These are phyloP conservation scores for Lotus japonicus DNA, from an alignment of 306 rosid genomes.

Conservation along the genomic window DNA sequence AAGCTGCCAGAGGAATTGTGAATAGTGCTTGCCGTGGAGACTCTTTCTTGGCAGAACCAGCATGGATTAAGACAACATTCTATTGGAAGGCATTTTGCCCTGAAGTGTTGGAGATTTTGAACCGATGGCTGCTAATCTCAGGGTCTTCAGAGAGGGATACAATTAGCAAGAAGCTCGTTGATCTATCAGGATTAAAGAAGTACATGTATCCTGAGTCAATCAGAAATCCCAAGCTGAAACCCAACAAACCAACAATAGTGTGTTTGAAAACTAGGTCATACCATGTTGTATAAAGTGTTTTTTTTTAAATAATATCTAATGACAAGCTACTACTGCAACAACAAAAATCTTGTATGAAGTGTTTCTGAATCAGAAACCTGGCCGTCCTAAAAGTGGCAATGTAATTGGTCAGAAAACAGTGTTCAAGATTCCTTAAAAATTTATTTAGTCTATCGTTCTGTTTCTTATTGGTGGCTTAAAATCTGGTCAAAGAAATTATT, in stretches of 20 bases:
- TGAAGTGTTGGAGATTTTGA: constrained; percentile 32
- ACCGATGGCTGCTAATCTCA: constrained; percentile 21
- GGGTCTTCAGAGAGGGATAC: constrained; percentile 34
- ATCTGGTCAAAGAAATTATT: neutral
- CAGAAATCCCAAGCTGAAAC: constrained; percentile 22
- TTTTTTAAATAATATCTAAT: neutral
- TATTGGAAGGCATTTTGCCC: constrained; percentile 42
- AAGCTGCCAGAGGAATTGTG: constrained; percentile 47
- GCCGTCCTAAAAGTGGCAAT: neutral
- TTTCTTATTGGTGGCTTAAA: neutral
- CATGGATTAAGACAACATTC: constrained; percentile 38
- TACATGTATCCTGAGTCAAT: constrained; percentile 33
- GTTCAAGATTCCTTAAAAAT: neutral
- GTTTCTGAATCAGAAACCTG: neutral
- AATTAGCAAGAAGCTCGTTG: constrained; percentile 44
- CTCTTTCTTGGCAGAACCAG: constrained; percentile 39
- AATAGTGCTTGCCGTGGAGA: constrained; percentile 50
- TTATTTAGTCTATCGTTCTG: neutral
- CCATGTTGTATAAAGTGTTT: too few relatives aligned
- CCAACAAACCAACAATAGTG: neutral
- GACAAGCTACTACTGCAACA: neutral
- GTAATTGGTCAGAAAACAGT: neutral
- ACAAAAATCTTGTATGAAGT: neutral
- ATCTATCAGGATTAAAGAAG: constrained; percentile 31
- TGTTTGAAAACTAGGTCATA: neutral